Percentiles rank a stretch among this genome's conserved stretches.
phyloP scores from a whole-genome alignment of 768 basidiomycete species.

The Phlegmacium glaucopus region DNA sequence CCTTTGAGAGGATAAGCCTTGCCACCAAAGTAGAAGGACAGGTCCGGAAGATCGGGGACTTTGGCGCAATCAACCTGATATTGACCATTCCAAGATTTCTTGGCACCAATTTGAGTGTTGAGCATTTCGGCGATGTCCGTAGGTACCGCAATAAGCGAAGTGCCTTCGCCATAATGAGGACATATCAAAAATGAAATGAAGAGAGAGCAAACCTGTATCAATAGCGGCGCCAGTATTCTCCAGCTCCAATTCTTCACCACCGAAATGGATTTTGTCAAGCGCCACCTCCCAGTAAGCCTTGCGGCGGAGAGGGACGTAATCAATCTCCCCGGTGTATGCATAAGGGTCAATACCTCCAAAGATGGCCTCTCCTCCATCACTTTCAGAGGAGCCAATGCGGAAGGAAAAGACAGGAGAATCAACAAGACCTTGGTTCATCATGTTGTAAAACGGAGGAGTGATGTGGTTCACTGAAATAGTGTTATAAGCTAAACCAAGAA shows the following conservation, averaged over 20 bases:
- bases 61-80: conserved; percentile 87
- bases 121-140: conserved; percentile 97
- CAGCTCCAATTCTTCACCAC: conserved; percentile 83
- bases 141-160: conserved; percentile 91
- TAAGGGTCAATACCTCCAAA: conserved; percentile 85
- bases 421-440: conserved; percentile 80
- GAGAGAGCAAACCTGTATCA: conserved; percentile 60
- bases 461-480: conserved; percentile 95
- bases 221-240: conserved; percentile 94
- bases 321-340: conserved; percentile 78
- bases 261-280: conserved; percentile 82
- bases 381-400: conserved; percentile 82
- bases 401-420: conserved; percentile 91
- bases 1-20: conserved; percentile 77
- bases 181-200: background rate
- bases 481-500: conserved; percentile 91
- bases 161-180: conserved; percentile 47
- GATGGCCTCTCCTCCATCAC: conserved; percentile 85
- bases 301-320: conserved; percentile 87
- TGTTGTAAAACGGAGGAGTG: conserved; percentile 90
- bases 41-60: conserved; percentile 78
- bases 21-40: conserved; percentile 82
- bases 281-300: conserved; percentile 99
- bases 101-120: conserved; percentile 92
- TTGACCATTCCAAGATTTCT: conserved; percentile 94